phyloP scores from a whole-genome alignment of 1,284 basidiomycete genomes.

The Puccinia sorghi region DNA sequence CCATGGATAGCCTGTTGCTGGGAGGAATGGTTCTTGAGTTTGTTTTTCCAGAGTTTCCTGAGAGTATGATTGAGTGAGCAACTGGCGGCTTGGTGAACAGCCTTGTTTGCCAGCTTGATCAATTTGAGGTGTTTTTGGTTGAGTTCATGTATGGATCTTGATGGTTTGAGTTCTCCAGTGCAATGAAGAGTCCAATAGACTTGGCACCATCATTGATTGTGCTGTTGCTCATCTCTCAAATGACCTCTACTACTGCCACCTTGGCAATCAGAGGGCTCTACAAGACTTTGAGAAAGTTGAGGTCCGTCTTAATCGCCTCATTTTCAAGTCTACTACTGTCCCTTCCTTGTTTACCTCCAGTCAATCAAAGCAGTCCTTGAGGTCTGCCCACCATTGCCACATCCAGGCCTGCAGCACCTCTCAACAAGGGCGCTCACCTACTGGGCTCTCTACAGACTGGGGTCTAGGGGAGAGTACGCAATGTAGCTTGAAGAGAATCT shows the following conservation, averaged over 20 bases:
- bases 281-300: conserved; percentile 23
- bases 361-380: conserved; percentile 28
- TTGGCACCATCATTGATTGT: conserved; percentile 48
- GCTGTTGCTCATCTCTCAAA: conserved; percentile 47
- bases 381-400: conserved; percentile 43
- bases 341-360: conserved; percentile 13
- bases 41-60: conserved; percentile 30
- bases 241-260: conserved; percentile 38
- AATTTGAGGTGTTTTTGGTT: conserved; percentile 30
- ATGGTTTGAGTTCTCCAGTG: conserved; percentile 37
- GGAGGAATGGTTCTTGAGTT: conserved; percentile 16
- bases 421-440: no score
- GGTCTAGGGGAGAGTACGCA: no score
- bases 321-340: conserved; percentile 11
- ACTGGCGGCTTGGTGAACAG: neutral
- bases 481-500: no score
- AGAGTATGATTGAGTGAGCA: conserved; percentile 25
- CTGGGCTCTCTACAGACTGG: no score
- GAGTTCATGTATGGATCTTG: conserved; percentile 38
- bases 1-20: conserved; percentile 37
- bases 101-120: conserved; percentile 28
- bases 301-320: conserved; percentile 9
- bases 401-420: conserved; percentile 46
- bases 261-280: conserved; percentile 39
- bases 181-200: conserved; percentile 45